A percentile compares a stretch with the other conserved stretches of the same genome.
phyloP scores from a whole-genome alignment of 192 early-diverging fungal genomes.

The Helicostylum pulchrum region DNA sequence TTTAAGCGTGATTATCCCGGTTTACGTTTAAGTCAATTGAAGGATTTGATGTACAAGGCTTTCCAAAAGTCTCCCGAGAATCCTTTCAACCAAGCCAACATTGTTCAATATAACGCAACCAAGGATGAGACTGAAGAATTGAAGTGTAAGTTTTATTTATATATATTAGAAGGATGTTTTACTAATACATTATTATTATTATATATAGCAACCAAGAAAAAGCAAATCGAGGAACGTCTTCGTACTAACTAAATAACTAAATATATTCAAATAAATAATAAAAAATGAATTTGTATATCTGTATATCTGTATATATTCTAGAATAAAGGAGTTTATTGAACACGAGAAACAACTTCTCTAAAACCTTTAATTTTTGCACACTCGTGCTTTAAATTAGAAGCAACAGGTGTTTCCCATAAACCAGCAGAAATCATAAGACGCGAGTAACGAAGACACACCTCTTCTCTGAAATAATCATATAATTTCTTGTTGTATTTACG shows the following conservation, averaged over 20 bases:
- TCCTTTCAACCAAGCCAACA: conserved; percentile 72
- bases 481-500: conserved; percentile 56
- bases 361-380: conserved; percentile 53
- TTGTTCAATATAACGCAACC: conserved; percentile 70
- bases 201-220: conserved; percentile 8
- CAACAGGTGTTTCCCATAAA: conserved; percentile 41
- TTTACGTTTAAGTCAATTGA: conserved; percentile 72
- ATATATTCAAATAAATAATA: too few species aligned
- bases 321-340: conserved; percentile 1
- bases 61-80: conserved; percentile 77
- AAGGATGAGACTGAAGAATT: conserved; percentile 44
- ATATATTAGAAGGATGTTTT: background rate
- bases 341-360: conserved; percentile 38
- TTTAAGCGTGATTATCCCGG: conserved; percentile 79
- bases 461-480: conserved; percentile 55
- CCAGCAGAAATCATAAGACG: conserved; percentile 37
- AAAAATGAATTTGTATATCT: background rate
- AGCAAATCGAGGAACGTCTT: conserved; percentile 15
- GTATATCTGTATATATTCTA: background rate
- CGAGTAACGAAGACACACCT: conserved; percentile 49
- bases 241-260: conserved; percentile 9
- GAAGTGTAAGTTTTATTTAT: conserved; percentile 14
- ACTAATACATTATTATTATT: background rate
- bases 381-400: conserved; percentile 46
- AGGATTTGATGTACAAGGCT: conserved; percentile 79